Evolutionary conservation across 441 rosid species (phyloP).

Genomic region (Macaranga tanarius): DNA sequence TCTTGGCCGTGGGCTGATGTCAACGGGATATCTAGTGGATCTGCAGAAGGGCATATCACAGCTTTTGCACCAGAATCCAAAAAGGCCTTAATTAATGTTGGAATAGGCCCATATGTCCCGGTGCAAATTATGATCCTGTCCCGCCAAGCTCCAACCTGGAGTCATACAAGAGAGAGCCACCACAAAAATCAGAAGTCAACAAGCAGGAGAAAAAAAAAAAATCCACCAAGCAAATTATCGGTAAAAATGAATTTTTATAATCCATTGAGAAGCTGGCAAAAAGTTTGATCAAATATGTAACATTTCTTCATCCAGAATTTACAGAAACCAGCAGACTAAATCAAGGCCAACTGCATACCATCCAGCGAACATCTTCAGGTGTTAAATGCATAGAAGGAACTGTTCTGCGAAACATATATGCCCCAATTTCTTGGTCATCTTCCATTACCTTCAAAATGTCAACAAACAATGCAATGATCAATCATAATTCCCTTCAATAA

Average conservation of each 20-base stretch:
- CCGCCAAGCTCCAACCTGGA: slow-evolving; percentile 95
- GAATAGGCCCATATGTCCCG: slow-evolving; percentile 75
- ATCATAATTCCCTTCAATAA: slow-evolving; percentile 2
- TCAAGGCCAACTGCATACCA: slow-evolving; percentile 46
- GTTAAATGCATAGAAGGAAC: slow-evolving; percentile 85
- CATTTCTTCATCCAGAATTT: slow-evolving; percentile 2
- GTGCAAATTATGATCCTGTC: slow-evolving; percentile 87
- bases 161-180: slow-evolving; percentile 14
- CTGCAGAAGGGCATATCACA: slow-evolving; percentile 67
- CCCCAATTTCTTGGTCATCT: slow-evolving; percentile 88
- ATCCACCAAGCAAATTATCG: background rate
- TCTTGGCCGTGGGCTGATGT: slow-evolving; percentile 49
- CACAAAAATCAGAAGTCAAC: background rate
- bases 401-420: slow-evolving; percentile 93
- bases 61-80: slow-evolving; percentile 93
- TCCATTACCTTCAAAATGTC: slow-evolving; percentile 72
- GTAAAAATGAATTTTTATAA: background rate
- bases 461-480: slow-evolving; percentile 24
- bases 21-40: slow-evolving; percentile 60
- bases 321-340: slow-evolving; percentile 11
- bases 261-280: too few species aligned
- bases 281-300: background rate
- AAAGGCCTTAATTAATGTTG: slow-evolving; percentile 70
- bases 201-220: background rate
- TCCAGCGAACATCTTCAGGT: slow-evolving; percentile 89